Conservation (phyloP, 805 yeast species). For the Teunomyces barrocoloradensis region DNA sequence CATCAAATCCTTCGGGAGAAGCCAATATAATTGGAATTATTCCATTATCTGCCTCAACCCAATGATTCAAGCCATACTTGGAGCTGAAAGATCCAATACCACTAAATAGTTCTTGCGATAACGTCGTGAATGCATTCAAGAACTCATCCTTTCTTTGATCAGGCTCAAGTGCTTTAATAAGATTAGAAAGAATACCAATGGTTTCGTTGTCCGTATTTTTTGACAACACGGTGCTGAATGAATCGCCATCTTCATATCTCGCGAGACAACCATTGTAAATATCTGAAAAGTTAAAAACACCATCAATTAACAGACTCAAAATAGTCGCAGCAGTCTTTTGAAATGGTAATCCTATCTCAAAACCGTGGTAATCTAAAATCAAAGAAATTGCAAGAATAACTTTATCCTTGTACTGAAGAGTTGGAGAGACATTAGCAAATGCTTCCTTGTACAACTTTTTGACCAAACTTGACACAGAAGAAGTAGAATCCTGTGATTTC, state of each 20-base stretch:
- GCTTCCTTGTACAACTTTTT: conserved; percentile 43
- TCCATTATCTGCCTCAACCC: conserved; percentile 19
- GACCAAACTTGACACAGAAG: conserved; percentile 26
- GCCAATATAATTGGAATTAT: conserved; percentile 49
- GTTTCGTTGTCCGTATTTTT: conserved; percentile 18
- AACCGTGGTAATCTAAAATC: conserved; percentile 22
- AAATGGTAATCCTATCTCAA: conserved; percentile 24
- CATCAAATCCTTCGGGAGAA: conserved; percentile 64
- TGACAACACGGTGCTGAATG: conserved; percentile 7
- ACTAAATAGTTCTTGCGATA: conserved; percentile 23
- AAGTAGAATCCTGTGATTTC: conserved; percentile 13
- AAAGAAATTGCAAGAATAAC: conserved; percentile 43
- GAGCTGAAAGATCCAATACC: conserved; percentile 30
- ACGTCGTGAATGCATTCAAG: conserved; percentile 14
- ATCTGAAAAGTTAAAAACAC: conserved; percentile 19
- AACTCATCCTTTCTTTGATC: conserved; percentile 8
- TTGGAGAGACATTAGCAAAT: conserved; percentile 45
- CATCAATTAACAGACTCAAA: conserved; percentile 1
- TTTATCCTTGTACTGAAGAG: conserved; percentile 46
- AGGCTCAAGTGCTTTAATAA: conserved; percentile 11
- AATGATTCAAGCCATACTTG: conserved; percentile 28
- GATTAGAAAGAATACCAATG: conserved; percentile 10
- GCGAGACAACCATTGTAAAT: conserved; percentile 10
- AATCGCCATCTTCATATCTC: conserved; percentile 6
- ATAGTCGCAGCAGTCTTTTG: conserved; percentile 9